Evolutionary conservation across 2,329 filamentous ascomycete genomes (phyloP), one percentile per base, ranked within the genome.

Genomic region (Tolypocladium album): DNA sequence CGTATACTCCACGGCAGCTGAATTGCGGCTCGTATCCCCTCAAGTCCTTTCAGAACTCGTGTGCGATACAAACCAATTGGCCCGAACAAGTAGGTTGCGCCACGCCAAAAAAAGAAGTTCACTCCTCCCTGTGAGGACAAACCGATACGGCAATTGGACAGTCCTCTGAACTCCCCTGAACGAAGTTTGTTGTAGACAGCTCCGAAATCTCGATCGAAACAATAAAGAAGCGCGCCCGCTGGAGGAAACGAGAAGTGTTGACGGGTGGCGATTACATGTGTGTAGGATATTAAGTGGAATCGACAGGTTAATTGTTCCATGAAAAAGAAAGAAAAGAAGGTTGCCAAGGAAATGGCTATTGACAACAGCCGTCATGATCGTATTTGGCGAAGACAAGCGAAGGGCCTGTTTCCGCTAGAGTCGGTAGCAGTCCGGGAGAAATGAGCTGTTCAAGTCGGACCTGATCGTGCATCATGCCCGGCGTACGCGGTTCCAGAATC

Each of bases 401-500:
- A 4, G 2, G 22, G 20, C 27, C 2, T 31, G 24, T 15, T 17
- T 34, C 3, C 22, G 17, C 27, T 20, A 17, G 47, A 34, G n/a
- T 12, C 47, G 24, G 24, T 8, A 6, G 24, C 3, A 31, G 24
- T 5, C 11, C 47, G 3, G 12, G 13, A 31, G 24, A 3, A 52
- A 53, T 13, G 27, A n/a, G 27, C 17, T 15, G 8, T 34, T 31
- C 11, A 36, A n/a, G 50, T 20, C 13, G 15, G 1, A 4, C 4
- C 9, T 34, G 22, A 40, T 34, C 45, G 17, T 20, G 47, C 22
- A 45, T 65, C 61, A 75, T 45, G 72, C 68, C 60, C 82, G 78
- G 59, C 80, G 76, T 45, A 88, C 82, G 61, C 78, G 79, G 63
- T 87, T 84, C 85, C 85, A 88, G 60, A 88, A 77, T 58, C 84